A percentile compares a stretch with the other conserved stretches of the same genome.
These are phyloP conservation scores for Termitomyces sp. DNA, from an alignment of 768 basidiomycete species.

Conservation along the genomic window DNA sequence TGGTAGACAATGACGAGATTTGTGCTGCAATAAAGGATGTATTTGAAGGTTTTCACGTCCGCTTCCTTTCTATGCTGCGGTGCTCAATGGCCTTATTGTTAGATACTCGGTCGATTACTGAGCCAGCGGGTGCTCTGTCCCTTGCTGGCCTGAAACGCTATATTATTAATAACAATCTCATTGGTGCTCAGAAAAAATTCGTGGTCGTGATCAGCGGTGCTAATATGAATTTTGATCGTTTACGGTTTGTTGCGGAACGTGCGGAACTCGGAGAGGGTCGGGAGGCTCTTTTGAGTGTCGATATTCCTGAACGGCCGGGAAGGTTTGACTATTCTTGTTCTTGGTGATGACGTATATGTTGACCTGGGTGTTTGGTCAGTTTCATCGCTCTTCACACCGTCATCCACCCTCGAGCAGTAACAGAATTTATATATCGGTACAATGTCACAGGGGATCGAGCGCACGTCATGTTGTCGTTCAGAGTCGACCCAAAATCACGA, in stretches of 20 bases:
- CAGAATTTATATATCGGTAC: slow-evolving; percentile 95
- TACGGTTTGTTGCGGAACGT: slow-evolving; percentile 97
- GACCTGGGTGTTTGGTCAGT: slow-evolving; percentile 32
- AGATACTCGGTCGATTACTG: slow-evolving; percentile 96
- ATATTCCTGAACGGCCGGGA: slow-evolving; percentile 89
- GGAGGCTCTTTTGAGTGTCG: slow-evolving; percentile 91
- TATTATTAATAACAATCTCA: slow-evolving; percentile 72
- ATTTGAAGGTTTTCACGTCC: slow-evolving; percentile 70
- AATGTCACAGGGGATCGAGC: slow-evolving; percentile 63
- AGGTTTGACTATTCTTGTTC: slow-evolving; percentile 43
- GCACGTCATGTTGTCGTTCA: slow-evolving; percentile 89
- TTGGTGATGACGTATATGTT: background rate
- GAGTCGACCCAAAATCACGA: slow-evolving; percentile 57
- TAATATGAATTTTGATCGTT: slow-evolving; percentile 97
- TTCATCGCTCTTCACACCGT: slow-evolving; percentile 83
- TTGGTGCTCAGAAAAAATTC: slow-evolving; percentile 81
- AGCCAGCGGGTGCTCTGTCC: slow-evolving; percentile 92
- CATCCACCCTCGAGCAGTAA: slow-evolving; percentile 88
- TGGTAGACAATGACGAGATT: slow-evolving; percentile 91
- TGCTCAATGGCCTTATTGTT: background rate
- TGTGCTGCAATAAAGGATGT: slow-evolving; percentile 99
- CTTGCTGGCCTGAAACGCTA: slow-evolving; percentile 89
- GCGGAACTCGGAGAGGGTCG: slow-evolving; percentile 95
- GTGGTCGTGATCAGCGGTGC: slow-evolving; percentile 93
- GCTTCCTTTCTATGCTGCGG: background rate